Evolutionary conservation across 139 green algal genomes (phyloP).

Genomic region (Nannochloris sp.): DNA sequence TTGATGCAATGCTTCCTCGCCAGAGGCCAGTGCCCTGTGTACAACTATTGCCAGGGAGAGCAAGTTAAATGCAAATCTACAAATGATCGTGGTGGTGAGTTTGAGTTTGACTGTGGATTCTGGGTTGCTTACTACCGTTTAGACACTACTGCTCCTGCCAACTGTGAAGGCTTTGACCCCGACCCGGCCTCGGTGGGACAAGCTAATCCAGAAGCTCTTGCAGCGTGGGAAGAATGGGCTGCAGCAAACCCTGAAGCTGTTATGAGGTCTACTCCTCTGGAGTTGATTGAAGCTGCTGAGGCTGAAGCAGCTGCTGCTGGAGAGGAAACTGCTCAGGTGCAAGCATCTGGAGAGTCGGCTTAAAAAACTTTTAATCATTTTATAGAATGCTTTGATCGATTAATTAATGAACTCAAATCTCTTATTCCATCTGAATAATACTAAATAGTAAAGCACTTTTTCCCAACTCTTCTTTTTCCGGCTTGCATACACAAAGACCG

Average conservation of each 20-base stretch:
- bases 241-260: background rate
- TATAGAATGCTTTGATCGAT: background rate
- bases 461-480: too few species aligned
- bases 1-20: conserved; percentile 39
- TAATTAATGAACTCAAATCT: too few species aligned
- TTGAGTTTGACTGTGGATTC: conserved; percentile 29
- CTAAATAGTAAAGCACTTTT: too few species aligned
- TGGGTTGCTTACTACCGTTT: conserved; percentile 43
- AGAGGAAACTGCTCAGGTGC: too few species aligned
- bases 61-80: conserved; percentile 5
- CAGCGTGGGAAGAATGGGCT: background rate
- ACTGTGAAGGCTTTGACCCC: background rate
- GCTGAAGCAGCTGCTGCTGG: too few species aligned
- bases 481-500: too few species aligned
- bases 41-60: conserved; percentile 5
- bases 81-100: conserved; percentile 14
- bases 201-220: background rate
- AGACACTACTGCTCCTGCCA: conserved; percentile 4
- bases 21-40: conserved; percentile 15
- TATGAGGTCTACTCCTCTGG: background rate
- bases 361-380: background rate
- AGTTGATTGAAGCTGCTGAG: too few species aligned
- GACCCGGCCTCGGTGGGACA: background rate
- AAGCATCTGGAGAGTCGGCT: background rate
- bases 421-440: too few species aligned